A percentile compares a stretch with the other conserved stretches of the same genome.
These are phyloP conservation scores for Dendrobium catenatum DNA, from an alignment of 106 monocot genomes.

Conservation along the genomic window DNA sequence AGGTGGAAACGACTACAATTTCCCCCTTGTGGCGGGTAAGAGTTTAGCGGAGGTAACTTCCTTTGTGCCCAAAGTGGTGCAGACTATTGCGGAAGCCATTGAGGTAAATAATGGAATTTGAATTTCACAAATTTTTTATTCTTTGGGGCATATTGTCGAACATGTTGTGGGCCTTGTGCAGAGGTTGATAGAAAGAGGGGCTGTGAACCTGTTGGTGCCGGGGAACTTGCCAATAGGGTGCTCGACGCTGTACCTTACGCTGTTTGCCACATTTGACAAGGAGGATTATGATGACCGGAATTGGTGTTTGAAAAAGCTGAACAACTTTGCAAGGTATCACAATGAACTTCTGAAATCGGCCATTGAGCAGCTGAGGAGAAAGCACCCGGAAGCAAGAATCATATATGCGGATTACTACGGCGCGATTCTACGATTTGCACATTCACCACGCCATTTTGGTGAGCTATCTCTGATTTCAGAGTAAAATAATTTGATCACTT, in stretches of 20 bases:
- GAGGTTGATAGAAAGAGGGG: constrained; percentile 38
- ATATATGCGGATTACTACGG: constrained; percentile 69
- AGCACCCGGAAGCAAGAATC: constrained; percentile 38
- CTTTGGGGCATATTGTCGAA: not conserved
- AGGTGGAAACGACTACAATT: constrained; percentile 51
- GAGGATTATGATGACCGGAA: constrained; percentile 37
- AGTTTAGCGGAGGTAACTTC: constrained; percentile 15
- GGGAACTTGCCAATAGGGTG: constrained; percentile 58
- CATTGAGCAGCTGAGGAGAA: constrained; percentile 14
- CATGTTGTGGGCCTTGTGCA: not conserved
- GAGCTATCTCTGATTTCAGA: not conserved
- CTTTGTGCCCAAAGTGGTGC: constrained; percentile 29
- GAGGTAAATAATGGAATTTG: not conserved
- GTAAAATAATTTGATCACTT: too few relatives aligned
- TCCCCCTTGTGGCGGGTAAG: constrained; percentile 16
- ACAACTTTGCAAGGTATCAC: constrained; percentile 36
- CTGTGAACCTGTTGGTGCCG: constrained; percentile 51
- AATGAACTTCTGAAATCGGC: constrained; percentile 28
- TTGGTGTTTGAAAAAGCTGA: constrained; percentile 52
- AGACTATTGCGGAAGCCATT: constrained; percentile 9
- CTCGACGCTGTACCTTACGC: constrained; percentile 16
- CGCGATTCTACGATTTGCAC: constrained; percentile 11
- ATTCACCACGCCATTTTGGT: constrained; percentile 26
- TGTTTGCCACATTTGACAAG: not conserved
- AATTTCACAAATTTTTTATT: not conserved